Evolutionary conservation across 768 basidiomycete species (phyloP).

Genomic region (Agrocybe pediades): DNA sequence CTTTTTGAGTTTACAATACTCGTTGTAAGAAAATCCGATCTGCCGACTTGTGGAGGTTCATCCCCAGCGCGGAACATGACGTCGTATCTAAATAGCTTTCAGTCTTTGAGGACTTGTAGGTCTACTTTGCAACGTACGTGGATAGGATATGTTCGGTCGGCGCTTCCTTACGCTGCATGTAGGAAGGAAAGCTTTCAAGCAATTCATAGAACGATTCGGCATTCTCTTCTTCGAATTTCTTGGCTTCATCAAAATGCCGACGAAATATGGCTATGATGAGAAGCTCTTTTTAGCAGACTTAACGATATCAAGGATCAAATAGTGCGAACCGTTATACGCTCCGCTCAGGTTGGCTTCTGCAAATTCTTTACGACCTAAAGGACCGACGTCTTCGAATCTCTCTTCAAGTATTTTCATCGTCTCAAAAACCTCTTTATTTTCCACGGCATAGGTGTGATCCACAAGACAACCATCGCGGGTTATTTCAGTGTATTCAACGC

Average conservation of each 20-base stretch:
- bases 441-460: constrained; percentile 11
- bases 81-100: constrained; percentile 52
- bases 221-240: constrained; percentile 34
- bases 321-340: constrained; percentile 58
- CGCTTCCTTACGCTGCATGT: constrained; percentile 55
- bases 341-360: constrained; percentile 49
- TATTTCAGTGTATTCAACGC: constrained; percentile 46
- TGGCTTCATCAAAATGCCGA: constrained; percentile 23
- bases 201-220: constrained; percentile 44
- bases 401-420: constrained; percentile 29
- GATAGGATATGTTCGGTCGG: constrained; percentile 60
- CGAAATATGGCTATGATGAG: constrained; percentile 41
- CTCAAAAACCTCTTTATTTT: not conserved
- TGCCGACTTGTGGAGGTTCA: constrained; percentile 41
- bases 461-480: constrained; percentile 13
- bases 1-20: constrained; percentile 50
- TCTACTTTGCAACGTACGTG: constrained; percentile 53
- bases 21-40: constrained; percentile 62
- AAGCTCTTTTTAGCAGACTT: constrained; percentile 1
- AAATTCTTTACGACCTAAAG: constrained; percentile 45
- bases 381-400: constrained; percentile 38
- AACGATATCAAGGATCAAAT: constrained; percentile 4
- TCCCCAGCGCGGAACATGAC: constrained; percentile 55
- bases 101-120: not conserved
- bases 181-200: constrained; percentile 53